These are phyloP conservation scores for Aureobasidium subglaciale DNA, from an alignment of 2,329 filamentous ascomycete genomes.

Conservation along the genomic window DNA sequence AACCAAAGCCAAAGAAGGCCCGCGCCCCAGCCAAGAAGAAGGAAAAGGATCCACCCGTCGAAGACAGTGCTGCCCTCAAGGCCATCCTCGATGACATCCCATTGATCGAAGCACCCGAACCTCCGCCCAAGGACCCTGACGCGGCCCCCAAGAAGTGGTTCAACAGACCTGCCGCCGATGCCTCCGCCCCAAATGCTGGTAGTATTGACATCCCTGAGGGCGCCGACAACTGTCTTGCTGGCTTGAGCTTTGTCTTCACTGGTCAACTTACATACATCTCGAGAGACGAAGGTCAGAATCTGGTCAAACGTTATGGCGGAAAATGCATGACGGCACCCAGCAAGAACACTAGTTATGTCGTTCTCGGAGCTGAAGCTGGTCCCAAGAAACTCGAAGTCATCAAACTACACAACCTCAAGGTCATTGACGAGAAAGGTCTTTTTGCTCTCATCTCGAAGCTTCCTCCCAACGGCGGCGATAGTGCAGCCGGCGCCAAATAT, in stretches of 20 bases:
- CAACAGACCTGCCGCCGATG: conserved; percentile 48
- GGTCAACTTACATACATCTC: conserved; percentile 74
- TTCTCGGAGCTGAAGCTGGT: conserved; percentile 83
- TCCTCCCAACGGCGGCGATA: conserved; percentile 78
- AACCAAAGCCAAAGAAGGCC: conserved; percentile 30
- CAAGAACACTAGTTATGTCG: conserved; percentile 88
- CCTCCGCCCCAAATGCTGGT: conserved; percentile 56
- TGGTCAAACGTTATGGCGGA: conserved; percentile 91
- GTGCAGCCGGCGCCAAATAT: conserved; percentile 78
- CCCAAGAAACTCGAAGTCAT: conserved; percentile 91
- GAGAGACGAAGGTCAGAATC: conserved; percentile 73
- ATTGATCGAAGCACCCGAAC: conserved; percentile 73
- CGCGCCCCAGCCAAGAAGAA: conserved; percentile 36
- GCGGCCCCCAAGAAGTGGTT: conserved; percentile 72
- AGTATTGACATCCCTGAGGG: conserved; percentile 70
- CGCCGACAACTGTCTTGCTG: conserved; percentile 80
- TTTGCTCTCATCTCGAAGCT: conserved; percentile 76
- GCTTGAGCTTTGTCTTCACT: conserved; percentile 91
- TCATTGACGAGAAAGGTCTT: conserved; percentile 87
- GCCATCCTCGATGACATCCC: conserved; percentile 84
- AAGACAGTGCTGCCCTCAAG: conserved; percentile 67
- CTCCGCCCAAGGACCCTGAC: conserved; percentile 56
- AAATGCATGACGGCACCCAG: conserved; percentile 82
- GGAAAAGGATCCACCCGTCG: conserved; percentile 58
- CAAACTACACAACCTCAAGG: conserved; percentile 69